phyloP scores from a whole-genome alignment of 2,329 filamentous ascomycete species.

The Penicillium sp. region DNA sequence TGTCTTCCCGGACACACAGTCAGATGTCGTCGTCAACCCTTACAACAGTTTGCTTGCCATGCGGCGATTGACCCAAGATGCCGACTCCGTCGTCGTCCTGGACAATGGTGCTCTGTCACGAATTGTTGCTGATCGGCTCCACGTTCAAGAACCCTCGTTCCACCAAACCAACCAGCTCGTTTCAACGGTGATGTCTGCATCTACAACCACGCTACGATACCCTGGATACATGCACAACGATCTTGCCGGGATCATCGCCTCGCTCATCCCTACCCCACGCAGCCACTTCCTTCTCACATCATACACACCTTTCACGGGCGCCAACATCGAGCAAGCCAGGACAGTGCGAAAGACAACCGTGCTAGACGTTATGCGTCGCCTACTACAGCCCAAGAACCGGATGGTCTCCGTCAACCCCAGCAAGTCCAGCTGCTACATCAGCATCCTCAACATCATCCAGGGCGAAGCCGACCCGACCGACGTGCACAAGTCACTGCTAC shows the following conservation, averaged over 20 bases:
- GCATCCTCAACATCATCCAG: constrained; percentile 97
- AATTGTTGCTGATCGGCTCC: constrained; percentile 90
- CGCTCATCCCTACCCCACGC: constrained; percentile 90
- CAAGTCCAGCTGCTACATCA: constrained; percentile 99
- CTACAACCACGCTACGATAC: constrained; percentile 92
- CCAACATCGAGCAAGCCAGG: constrained; percentile 95
- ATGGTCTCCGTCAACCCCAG: constrained; percentile 96
- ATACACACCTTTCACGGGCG: constrained; percentile 95
- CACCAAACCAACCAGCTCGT: constrained; percentile 97
- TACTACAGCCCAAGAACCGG: constrained; percentile 96
- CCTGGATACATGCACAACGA: constrained; percentile 99
- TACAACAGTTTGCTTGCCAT: constrained; percentile 96
- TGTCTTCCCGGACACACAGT: constrained; percentile 90
- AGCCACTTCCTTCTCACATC: constrained; percentile 99
- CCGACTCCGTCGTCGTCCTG: constrained; percentile 94
- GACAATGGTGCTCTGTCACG: constrained; percentile 92
- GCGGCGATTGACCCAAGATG: constrained; percentile 88
- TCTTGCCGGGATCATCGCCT: constrained; percentile 92
- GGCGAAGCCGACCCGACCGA: constrained; percentile 97
- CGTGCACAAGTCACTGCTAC: constrained; percentile 93
- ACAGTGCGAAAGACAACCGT: constrained; percentile 98
- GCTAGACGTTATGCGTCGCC: constrained; percentile 90
- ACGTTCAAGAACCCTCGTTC: constrained; percentile 93
- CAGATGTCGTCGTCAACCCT: constrained; percentile 93
- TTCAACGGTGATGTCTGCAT: constrained; percentile 97